Evolutionary conservation across 257 asterid species (phyloP).

Genomic region (Salvia rosmarinus): DNA sequence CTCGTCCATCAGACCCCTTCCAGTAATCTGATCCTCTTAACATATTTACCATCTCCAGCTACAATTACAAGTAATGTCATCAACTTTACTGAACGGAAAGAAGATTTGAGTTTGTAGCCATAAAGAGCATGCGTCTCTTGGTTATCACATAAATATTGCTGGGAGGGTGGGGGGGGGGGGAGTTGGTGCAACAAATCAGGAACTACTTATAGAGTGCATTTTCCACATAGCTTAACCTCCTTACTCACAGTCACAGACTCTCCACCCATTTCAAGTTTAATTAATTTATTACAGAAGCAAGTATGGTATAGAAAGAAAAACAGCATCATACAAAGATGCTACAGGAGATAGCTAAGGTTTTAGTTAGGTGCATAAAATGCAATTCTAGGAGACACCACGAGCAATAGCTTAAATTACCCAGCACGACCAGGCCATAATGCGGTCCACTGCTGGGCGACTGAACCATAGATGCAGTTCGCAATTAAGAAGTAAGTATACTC

Average conservation of each 20-base stretch:
- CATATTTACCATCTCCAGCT: constrained; percentile 78
- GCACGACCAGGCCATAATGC: not conserved
- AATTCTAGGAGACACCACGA: constrained; percentile 13
- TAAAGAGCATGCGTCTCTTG: not conserved
- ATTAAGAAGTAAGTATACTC: not conserved
- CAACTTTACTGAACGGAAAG: constrained; percentile 22
- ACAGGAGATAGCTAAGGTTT: constrained; percentile 5
- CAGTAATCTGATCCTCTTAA: constrained; percentile 71
- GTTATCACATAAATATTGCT: not conserved
- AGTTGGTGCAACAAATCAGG: constrained; percentile 2
- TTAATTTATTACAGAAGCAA: not conserved
- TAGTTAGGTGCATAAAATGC: constrained; percentile 3
- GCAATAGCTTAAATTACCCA: not conserved
- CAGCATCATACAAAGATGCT: not conserved
- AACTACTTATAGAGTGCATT: constrained; percentile 15
- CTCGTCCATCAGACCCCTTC: constrained; percentile 81
- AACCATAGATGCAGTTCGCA: not conserved
- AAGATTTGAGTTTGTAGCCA: not conserved
- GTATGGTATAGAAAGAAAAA: not conserved
- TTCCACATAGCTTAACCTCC: constrained; percentile 11
- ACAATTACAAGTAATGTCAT: constrained; percentile 33
- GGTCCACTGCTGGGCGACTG: not conserved
- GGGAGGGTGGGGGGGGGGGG: no score
- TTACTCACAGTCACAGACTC: not conserved
- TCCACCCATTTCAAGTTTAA: constrained; percentile 10